These are phyloP conservation scores for Sugiyamaella chiloensis DNA, from an alignment of 805 yeast species.

Conservation along the genomic window DNA sequence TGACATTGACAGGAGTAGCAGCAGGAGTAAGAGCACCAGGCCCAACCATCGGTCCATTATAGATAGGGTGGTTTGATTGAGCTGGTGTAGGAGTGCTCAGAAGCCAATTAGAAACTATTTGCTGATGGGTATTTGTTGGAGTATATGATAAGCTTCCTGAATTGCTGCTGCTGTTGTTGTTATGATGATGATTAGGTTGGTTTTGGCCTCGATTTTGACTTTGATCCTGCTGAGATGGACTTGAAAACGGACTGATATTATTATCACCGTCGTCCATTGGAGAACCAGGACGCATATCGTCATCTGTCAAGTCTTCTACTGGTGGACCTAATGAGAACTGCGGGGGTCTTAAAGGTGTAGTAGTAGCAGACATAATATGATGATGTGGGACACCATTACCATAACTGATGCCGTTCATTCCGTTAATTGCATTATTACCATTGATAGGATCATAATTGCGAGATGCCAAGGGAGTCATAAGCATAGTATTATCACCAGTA, in stretches of 20 bases:
- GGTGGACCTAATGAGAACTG: slow-evolving; percentile 9
- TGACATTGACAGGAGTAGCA: slow-evolving; percentile 6
- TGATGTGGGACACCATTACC: neutral
- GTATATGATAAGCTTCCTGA: no score
- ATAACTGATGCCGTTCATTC: neutral
- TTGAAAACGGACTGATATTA: slow-evolving; percentile 1
- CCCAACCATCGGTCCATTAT: neutral
- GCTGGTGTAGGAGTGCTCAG: slow-evolving; percentile 10
- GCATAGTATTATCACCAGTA: neutral
- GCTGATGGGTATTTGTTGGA: no score
- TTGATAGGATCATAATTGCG: neutral
- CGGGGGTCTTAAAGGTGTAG: no score
- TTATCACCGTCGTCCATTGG: neutral
- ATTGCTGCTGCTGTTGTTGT: no score
- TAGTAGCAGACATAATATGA: no score
- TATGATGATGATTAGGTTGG: neutral
- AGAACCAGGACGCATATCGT: slow-evolving; percentile 3
- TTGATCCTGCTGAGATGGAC: neutral
- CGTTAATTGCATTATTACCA: neutral
- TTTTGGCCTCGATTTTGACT: neutral
- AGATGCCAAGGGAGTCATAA: slow-evolving; percentile 10
- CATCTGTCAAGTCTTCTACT: slow-evolving; percentile 5
- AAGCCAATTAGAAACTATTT: slow-evolving; percentile 11
- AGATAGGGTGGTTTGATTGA: neutral
- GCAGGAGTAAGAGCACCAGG: slow-evolving; percentile 10